phyloP scores from a whole-genome alignment of 148 eudicot genomes.

The Nepenthes mirabilis region DNA sequence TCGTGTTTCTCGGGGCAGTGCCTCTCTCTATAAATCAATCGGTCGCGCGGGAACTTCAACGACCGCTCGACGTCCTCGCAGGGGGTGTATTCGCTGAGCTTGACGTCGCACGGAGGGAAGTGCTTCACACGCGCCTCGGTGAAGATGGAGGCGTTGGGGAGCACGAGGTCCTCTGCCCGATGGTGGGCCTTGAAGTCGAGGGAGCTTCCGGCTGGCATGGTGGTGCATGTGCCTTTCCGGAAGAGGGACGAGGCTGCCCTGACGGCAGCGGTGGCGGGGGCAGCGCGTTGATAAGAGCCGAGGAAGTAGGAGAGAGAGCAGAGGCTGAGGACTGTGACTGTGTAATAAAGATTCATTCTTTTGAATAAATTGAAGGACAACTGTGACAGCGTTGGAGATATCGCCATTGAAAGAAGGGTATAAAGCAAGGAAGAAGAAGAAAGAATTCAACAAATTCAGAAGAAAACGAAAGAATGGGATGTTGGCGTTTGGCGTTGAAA shows the following conservation, averaged over 20 bases:
- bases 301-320: constrained; percentile 18
- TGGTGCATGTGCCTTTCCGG: background rate
- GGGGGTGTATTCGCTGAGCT: constrained; percentile 48
- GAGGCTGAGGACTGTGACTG: constrained; percentile 8
- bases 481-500: too few species aligned
- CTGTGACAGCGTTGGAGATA: too few species aligned
- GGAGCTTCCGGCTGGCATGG: background rate
- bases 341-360: constrained; percentile 10
- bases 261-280: constrained; percentile 5
- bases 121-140: constrained; percentile 16
- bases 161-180: background rate
- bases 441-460: too few species aligned
- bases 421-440: too few species aligned
- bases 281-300: constrained; percentile 14
- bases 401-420: too few species aligned
- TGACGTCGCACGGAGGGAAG: constrained; percentile 36
- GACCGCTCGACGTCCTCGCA: constrained; percentile 30
- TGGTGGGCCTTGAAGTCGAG: constrained; percentile 62
- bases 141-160: constrained; percentile 14
- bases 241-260: constrained; percentile 8
- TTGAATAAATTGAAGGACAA: background rate
- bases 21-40: constrained; percentile 30
- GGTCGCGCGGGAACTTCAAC: constrained; percentile 23
- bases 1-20: constrained; percentile 45
- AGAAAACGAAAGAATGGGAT: too few species aligned